Base-by-base conservation (phyloP, 2,329 filamentous ascomycete species). In the Monosporascus ibericus region DNA sequence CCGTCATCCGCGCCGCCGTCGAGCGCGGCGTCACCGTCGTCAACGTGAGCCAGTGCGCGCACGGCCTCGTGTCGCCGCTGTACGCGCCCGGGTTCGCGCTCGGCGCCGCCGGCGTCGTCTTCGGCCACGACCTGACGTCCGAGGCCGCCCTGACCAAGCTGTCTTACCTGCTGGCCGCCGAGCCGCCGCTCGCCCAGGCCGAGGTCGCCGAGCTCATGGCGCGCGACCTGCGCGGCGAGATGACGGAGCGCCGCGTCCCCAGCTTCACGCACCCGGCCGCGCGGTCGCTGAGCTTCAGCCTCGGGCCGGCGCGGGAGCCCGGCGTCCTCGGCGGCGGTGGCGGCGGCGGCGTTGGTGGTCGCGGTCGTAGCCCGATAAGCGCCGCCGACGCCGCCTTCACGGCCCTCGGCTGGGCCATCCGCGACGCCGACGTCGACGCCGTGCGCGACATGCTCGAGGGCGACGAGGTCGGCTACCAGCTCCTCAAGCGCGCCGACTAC, bases 141-240 rank as follows among this genome's bases (percentile, higher is more conserved):
- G 92, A 96, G 72, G 92, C 90, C 3, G 92, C 92, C 6, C 80
- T 96, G 60, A 94, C 92, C 20, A 96, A 96, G 70, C 79, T 96
- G 27, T 89, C 90, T 1, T 95, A 95, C 68, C 80, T 96, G 3
- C 79, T 96, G 18, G 87, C 88, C 5, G 22, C 42, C 22, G 68
- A 79, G 4, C 84, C 87, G 1, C 78, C 76, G 34, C 75, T 87
- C n/a, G 78, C 80, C 0, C 76, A 81, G 7, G 74, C 79, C 50
- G 85, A 89, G 22, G 84, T 96, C 27, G 78, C 84, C 3, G 76
- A 75, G 55, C 78, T 79, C 55, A 95, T 96, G 82, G 84, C 87
- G 6, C 72, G 79, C 24, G 89, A 87, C 11, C 76, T 96, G 22
- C 82, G 90, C 48, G 92, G 92, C 46, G 92, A 96, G 72, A 82